These are phyloP conservation scores for Candida tetrigidarum DNA, from an alignment of 1,139 yeast species.

Conservation along the genomic window DNA sequence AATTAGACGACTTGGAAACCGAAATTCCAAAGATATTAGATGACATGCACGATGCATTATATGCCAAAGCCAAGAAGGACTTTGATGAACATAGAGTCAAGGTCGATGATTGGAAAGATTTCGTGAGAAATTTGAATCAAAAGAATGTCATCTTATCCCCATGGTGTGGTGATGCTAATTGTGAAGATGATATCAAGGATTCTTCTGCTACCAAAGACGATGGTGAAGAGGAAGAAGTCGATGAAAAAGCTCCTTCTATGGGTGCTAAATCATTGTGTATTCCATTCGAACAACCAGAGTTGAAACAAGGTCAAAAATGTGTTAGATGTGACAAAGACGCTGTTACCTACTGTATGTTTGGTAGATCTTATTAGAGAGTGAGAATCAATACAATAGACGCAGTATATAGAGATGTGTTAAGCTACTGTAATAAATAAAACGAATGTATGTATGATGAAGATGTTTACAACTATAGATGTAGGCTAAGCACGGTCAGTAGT, in stretches of 20 bases:
- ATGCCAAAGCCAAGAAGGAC: constrained; percentile 74
- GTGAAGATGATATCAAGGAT: constrained; percentile 98
- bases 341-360: constrained; percentile 86
- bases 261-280: constrained; percentile 99
- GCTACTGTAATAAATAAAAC: too few relatives aligned
- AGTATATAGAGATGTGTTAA: too few relatives aligned
- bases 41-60: constrained; percentile 77
- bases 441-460: too few relatives aligned
- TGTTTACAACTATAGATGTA: too few relatives aligned
- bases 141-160: constrained; percentile 93
- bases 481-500: too few relatives aligned
- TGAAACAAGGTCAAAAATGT: constrained; percentile 82
- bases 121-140: constrained; percentile 89
- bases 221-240: constrained; percentile 84
- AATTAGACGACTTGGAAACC: constrained; percentile 66
- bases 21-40: constrained; percentile 78
- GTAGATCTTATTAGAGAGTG: constrained; percentile 90
- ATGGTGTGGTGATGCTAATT: constrained; percentile 94
- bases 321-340: constrained; percentile 81
- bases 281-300: constrained; percentile 89
- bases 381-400: too few relatives aligned
- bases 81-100: constrained; percentile 82
- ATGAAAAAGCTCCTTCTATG: constrained; percentile 98
- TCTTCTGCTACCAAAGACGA: constrained; percentile 82
- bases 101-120: constrained; percentile 88